A percentile compares a stretch with the other conserved stretches of the same genome.
These are phyloP conservation scores for Rhinocladiella similis DNA, from an alignment of 2,329 filamentous ascomycete species.

Conservation along the genomic window DNA sequence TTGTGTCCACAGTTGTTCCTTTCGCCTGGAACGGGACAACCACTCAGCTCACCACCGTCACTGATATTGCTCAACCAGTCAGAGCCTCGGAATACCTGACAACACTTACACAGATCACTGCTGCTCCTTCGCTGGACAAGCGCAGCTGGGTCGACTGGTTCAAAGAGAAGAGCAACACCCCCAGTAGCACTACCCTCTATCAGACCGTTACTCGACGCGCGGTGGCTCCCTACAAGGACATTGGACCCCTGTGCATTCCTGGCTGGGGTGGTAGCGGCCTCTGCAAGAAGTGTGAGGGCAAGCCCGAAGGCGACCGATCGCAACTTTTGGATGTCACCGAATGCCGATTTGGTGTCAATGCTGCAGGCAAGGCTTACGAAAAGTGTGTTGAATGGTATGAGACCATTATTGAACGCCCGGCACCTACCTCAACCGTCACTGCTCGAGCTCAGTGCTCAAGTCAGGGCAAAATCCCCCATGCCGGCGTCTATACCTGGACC, in stretches of 20 bases:
- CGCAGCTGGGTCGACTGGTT: constrained; percentile 7
- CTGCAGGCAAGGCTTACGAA: constrained; percentile 7
- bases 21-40: constrained; percentile 16
- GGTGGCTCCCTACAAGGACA: constrained; percentile 16
- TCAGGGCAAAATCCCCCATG: constrained; percentile 6
- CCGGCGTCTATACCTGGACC: constrained; percentile 22
- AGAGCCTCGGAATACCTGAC: constrained; percentile 10
- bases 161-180: not conserved
- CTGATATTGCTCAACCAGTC: constrained; percentile 14
- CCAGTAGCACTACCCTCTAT: constrained; percentile 5
- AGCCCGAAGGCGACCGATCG: constrained; percentile 6
- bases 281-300: constrained; percentile 14
- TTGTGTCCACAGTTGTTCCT: constrained; percentile 21
- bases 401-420: constrained; percentile 7
- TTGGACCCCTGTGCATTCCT: constrained; percentile 16
- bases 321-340: constrained; percentile 21
- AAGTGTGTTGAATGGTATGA: constrained; percentile 17
- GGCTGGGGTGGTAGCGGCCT: constrained; percentile 20
- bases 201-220: constrained; percentile 15
- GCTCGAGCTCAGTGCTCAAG: constrained; percentile 13
- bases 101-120: constrained; percentile 11
- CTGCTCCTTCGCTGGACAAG: constrained; percentile 3
- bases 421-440: constrained; percentile 15
- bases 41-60: constrained; percentile 15
- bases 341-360: constrained; percentile 14